A percentile compares a stretch with the other conserved stretches of the same genome.
Evolutionary conservation across 2,329 filamentous ascomycete species (phyloP).

Genomic region (Paracorniculantispora psalliotae): DNA sequence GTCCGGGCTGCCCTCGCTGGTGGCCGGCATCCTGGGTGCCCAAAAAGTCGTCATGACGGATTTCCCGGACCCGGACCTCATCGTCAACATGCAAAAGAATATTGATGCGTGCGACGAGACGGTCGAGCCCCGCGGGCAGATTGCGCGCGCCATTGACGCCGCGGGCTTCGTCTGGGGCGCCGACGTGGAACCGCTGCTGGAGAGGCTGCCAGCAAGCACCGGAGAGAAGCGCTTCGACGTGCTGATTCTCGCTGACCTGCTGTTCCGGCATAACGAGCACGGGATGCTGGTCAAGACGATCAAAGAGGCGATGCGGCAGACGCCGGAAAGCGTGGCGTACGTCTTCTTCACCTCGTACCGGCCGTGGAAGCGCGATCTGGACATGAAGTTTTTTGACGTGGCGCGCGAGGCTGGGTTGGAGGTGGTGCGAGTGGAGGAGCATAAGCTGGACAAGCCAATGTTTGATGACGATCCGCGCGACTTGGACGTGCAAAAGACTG

Average conservation of each 20-base stretch:
- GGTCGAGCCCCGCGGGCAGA: conserved; percentile 24
- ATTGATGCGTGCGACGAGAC: conserved; percentile 51
- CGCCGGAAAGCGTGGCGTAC: conserved; percentile 57
- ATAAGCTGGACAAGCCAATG: conserved; percentile 77
- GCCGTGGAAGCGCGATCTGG: conserved; percentile 82
- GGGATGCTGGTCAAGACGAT: conserved; percentile 70
- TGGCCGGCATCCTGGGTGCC: conserved; percentile 70
- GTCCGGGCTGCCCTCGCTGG: conserved; percentile 76
- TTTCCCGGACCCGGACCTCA: conserved; percentile 79
- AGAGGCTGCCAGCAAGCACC: conserved; percentile 43
- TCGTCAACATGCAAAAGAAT: conserved; percentile 74
- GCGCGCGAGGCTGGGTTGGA: conserved; percentile 64
- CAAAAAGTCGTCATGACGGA: conserved; percentile 73
- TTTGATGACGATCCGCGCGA: conserved; percentile 88
- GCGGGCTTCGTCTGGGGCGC: conserved; percentile 83
- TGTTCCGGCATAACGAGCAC: conserved; percentile 91
- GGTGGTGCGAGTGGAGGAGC: conserved; percentile 77
- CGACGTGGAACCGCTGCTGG: conserved; percentile 52
- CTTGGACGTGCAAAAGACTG: conserved; percentile 72
- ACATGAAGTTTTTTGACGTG: conserved; percentile 80
- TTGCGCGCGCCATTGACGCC: conserved; percentile 43
- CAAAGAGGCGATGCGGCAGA: conserved; percentile 56
- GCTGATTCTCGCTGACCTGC: conserved; percentile 78
- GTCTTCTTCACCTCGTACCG: conserved; percentile 95
- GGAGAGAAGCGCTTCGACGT: conserved; percentile 60